These are phyloP conservation scores for Theobroma grandiflorum DNA, from an alignment of 441 rosid genomes.

Conservation along the genomic window DNA sequence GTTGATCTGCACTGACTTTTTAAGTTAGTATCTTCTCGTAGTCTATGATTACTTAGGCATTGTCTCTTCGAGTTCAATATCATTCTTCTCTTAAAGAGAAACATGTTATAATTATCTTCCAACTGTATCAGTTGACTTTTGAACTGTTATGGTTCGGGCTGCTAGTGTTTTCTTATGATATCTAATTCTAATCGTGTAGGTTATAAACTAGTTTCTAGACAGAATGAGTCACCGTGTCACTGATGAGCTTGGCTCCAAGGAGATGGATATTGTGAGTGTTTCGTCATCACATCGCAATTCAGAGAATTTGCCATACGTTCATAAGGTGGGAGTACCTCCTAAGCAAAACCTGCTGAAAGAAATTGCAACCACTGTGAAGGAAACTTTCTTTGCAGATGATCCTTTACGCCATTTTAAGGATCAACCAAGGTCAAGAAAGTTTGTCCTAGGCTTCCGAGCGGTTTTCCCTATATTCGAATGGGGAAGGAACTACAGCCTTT, in stretches of 20 bases:
- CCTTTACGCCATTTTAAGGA: conserved; percentile 87
- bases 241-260: conserved; percentile 6
- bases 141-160: neutral
- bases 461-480: conserved; percentile 85
- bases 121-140: neutral
- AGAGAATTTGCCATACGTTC: conserved; percentile 43
- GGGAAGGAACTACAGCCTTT: conserved; percentile 67
- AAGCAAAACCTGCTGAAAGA: conserved; percentile 70
- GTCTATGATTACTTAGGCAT: neutral
- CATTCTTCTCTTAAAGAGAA: neutral
- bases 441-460: conserved; percentile 72
- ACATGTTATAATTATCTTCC: neutral
- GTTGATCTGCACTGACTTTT: neutral
- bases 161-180: neutral
- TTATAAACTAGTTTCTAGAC: conserved; percentile 15
- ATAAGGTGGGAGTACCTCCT: conserved; percentile 78
- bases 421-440: conserved; percentile 62
- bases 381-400: conserved; percentile 85
- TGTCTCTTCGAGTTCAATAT: neutral
- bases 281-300: conserved; percentile 46
- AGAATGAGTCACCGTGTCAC: conserved; percentile 25
- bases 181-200: neutral
- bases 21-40: neutral
- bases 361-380: conserved; percentile 60
- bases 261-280: conserved; percentile 14